Evolutionary conservation across 352 stramenopile species (phyloP), one percentile per base, ranked within the genome.

Genomic region (Blastocystis sp.): DNA sequence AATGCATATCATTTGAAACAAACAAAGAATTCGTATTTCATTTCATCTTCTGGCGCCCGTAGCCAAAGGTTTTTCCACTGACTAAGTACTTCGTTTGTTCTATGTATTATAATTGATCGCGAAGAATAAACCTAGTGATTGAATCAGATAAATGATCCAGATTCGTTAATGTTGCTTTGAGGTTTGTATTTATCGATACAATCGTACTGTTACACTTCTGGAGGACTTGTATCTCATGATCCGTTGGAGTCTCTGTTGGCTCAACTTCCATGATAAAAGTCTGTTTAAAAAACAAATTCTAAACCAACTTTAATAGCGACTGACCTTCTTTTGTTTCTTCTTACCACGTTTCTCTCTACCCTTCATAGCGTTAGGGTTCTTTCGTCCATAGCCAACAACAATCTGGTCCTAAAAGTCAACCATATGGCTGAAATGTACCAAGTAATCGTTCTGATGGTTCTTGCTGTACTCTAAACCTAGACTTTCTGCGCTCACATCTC

Each of bases 331-430:
- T 20, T 64, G 41, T 43, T 89, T 76, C 66, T 89, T 89, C 78
- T 89, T 89, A 2, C 78, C 78, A 13, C 78, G 16, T 54, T 65
- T 76, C 26, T 76, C 78, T 26, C 78, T 24, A n/a, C 78, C 78
- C 64, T 65, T 76, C 78, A 89, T 89, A 18, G 62, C 78, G 18
- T 89, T 89, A 18, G 78, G 78, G 59, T 89, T 89, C 78, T 89
- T 89, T 39, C 78, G 62, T 66, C 78, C 78, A 53, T 76, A 89
- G 8, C 78, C 78, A 7, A 89, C n/a, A 2, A 89, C 78, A 50
- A 89, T 75, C 16, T 62, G 37, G 26, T 85, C 20, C 73, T 85
- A 85, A 13, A 8, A 50, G 1, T 85, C 13, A 85, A 26, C 53
- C 2, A 39, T 50, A 37, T 18, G 7, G 16, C 30, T 55, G 20